Base-by-base conservation (phyloP, 2,329 filamentous ascomycete species). In the Aspergillus japonicus region DNA sequence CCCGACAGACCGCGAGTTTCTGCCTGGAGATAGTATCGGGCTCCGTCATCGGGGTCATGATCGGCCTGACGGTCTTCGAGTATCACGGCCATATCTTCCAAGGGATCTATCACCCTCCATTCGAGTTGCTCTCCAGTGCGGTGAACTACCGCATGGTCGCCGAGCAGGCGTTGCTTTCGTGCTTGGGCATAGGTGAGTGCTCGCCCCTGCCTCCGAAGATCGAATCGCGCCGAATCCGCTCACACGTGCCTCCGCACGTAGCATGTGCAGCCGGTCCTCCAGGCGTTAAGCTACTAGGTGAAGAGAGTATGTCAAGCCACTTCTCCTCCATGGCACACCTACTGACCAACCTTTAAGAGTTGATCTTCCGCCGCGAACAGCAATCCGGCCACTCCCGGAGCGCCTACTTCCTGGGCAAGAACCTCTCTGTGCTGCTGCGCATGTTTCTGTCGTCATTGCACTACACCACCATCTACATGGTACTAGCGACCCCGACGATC, bases 1-100 rank as follows among this genome's bases (percentile, higher is more conserved):
- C 81, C 63, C 83, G 85, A 52, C 60, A 59, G 29, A 74, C 12
- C 7, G 16, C 23, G 1, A 50, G 29, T 26, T 44, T 60, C 16
- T 12, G 29, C 2, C 14, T 55, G 2, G 60, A 57, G 29, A 54
- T 60, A 10, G 12, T 47, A 7, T 29, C 50, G 12, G 44, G 49
- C 16, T 33, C 47, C 7, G 8, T 57, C 21, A 51, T 33, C 4
- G 62, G 62, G 3, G 49, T 63, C n/a, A n/a, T 59, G 19, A 56
- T 63, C 10, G 61, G 61, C 19, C 24, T 62, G 12, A 47, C 61
- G 0, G 29, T 26, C 2, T 61, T 47, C 24, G 54, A 63, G n/a
- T 53, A 52, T 21, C 44, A 35, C 5, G 62, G 62, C 19, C 59
- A 61, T 5, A 8, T 61, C 3, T 63, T 63, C 49, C 62, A 63